These are phyloP conservation scores for Holtermanniella nyarrowii DNA, from an alignment of 768 basidiomycete genomes.

Conservation along the genomic window DNA sequence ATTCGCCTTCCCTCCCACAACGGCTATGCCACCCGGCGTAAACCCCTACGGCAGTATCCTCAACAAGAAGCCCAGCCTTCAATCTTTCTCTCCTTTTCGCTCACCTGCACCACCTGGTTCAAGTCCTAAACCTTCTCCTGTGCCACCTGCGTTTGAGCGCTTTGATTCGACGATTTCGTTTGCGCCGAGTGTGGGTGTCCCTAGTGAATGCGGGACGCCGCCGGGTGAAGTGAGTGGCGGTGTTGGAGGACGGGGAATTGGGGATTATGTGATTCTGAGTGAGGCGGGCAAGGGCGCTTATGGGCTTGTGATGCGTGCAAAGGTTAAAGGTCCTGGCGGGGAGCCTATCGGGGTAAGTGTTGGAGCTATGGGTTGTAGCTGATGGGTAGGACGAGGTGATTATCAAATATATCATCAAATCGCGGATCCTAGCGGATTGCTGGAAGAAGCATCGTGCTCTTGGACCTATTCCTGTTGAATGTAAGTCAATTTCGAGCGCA, in stretches of 20 bases:
- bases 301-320: slow-evolving; percentile 81
- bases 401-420: slow-evolving; percentile 97
- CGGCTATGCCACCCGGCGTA: slow-evolving; percentile 28
- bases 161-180: slow-evolving; percentile 33
- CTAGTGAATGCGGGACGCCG: slow-evolving; percentile 37
- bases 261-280: slow-evolving; percentile 71
- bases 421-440: slow-evolving; percentile 94
- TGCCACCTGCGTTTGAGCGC: slow-evolving; percentile 13
- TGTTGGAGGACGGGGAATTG: slow-evolving; percentile 61
- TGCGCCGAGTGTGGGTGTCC: slow-evolving; percentile 38
- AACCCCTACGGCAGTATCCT: slow-evolving; percentile 4
- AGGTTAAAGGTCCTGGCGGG: slow-evolving; percentile 65
- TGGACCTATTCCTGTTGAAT: slow-evolving; percentile 97
- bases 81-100: slow-evolving; percentile 37
- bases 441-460: slow-evolving; percentile 93
- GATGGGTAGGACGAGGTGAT: slow-evolving; percentile 60
- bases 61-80: slow-evolving; percentile 20
- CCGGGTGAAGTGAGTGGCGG: slow-evolving; percentile 38
- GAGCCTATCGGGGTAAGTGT: slow-evolving; percentile 63
- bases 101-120: slow-evolving; percentile 8
- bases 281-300: slow-evolving; percentile 93
- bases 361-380: slow-evolving; percentile 6
- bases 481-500: slow-evolving; percentile 51
- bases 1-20: slow-evolving; percentile 30
- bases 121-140: background rate